Evolutionary conservation across 208 protist genomes (phyloP), one percentile per base, ranked within the genome.

Genomic region (Borovskyia barvae): DNA sequence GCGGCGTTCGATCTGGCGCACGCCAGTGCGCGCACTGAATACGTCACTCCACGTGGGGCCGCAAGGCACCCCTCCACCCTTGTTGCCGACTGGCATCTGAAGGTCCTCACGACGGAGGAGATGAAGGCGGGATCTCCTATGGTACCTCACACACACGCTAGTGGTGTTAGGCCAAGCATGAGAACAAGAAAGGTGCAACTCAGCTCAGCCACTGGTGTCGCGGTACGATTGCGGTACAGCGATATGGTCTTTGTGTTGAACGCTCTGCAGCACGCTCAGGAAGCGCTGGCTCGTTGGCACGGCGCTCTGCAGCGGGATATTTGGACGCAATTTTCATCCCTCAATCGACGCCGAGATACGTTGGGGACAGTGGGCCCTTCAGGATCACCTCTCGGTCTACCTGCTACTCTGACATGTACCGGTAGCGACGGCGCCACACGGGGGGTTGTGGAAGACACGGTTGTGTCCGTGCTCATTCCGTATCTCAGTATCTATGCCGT

Each of bases 201-300:
- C 2, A 56, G 58, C 26, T 64, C 72, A 17, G 56, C 50, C 25
- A 66, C 24, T 20, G 79, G 74, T 0, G 49, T 85, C 19, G 83
- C 86, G 25, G 43, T 90, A 29, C 67, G 52, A 5, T 52, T 85
- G 24, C 72, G 77, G 6, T 80, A 78, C 55, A 70, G 76, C 37
- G 83, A 87, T 37, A 40, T 84, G 7, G 74, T 73, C 9, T 62
- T 86, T 20, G 76, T 66, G 33, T 58, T 59, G 24, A 43, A 46
- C 14, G 66, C 79, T 0, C 36, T 75, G 19, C 36, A 63, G 5
- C 70, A 82, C 28, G 76, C 73, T n/a, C 42, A 56, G 40, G 32
- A 69, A 28, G 69, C 73, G 9, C 50, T 85, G 17, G 25, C 41
- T 12, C 35, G 55, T 11, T 70, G 54, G 64, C 51, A 71, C 12